These are phyloP conservation scores for Bretschneidera sinensis DNA, from an alignment of 345 rosid genomes.

Conservation along the genomic window DNA sequence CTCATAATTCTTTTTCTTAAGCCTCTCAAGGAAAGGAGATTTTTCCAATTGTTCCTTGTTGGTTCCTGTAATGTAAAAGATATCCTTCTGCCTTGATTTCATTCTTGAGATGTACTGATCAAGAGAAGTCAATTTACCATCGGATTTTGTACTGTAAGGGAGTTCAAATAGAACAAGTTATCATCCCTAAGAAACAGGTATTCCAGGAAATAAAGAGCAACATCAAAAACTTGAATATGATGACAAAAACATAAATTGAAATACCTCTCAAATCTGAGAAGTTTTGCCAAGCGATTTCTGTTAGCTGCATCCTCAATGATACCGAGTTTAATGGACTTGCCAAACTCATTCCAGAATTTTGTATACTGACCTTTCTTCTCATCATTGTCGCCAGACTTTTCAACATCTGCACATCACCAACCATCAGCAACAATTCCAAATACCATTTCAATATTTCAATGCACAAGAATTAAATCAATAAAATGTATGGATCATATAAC, in stretches of 20 bases:
- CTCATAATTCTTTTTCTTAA: slow-evolving; percentile 91
- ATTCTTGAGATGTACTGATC: slow-evolving; percentile 96
- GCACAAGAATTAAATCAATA: neutral
- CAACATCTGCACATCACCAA: slow-evolving; percentile 47
- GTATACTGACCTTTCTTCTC: slow-evolving; percentile 91
- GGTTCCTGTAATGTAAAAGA: slow-evolving; percentile 91
- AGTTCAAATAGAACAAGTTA: neutral
- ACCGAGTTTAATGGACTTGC: slow-evolving; percentile 94
- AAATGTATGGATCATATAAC: neutral
- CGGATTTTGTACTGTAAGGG: slow-evolving; percentile 72
- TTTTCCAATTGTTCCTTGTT: slow-evolving; percentile 91
- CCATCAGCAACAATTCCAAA: neutral
- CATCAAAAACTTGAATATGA: neutral
- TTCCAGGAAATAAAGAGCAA: neutral
- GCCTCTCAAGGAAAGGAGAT: slow-evolving; percentile 96
- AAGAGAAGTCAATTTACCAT: slow-evolving; percentile 85
- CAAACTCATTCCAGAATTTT: slow-evolving; percentile 97
- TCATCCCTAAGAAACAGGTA: neutral
- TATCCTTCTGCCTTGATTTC: slow-evolving; percentile 81
- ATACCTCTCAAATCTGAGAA: slow-evolving; percentile 89
- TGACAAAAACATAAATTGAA: neutral
- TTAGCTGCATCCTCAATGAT: slow-evolving; percentile 93
- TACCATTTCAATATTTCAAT: neutral
- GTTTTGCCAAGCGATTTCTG: slow-evolving; percentile 91
- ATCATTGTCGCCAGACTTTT: slow-evolving; percentile 54